Evolutionary conservation across 192 early-diverging fungal genomes (phyloP).

Genomic region (Endogone sp.): DNA sequence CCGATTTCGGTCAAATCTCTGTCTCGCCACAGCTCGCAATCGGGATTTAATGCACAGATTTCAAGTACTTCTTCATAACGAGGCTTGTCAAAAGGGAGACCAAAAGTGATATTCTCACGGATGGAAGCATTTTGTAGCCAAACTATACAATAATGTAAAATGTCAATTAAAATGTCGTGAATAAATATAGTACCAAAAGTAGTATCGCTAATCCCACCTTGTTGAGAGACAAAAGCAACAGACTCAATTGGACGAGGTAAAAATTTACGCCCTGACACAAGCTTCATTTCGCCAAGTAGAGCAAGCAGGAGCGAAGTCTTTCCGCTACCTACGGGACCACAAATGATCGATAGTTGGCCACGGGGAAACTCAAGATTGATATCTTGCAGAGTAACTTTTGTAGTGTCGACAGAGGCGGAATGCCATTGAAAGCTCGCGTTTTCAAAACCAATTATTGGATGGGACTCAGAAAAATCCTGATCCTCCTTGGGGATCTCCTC

Average conservation of each 20-base stretch:
- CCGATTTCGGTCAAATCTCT: slow-evolving; percentile 88
- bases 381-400: too few relatives aligned
- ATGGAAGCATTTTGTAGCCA: slow-evolving; percentile 66
- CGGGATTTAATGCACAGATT: slow-evolving; percentile 72
- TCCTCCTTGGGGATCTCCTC: too few relatives aligned
- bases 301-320: slow-evolving; percentile 77
- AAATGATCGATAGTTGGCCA: slow-evolving; percentile 57
- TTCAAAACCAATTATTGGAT: too few relatives aligned
- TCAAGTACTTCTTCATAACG: slow-evolving; percentile 67
- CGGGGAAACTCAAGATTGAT: slow-evolving; percentile 48
- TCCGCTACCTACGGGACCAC: slow-evolving; percentile 71
- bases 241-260: too few relatives aligned
- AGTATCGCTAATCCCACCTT: slow-evolving; percentile 37
- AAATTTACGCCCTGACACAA: slow-evolving; percentile 53
- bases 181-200: slow-evolving; percentile 54
- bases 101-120: slow-evolving; percentile 79
- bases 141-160: too few relatives aligned
- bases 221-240: too few relatives aligned
- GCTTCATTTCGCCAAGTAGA: slow-evolving; percentile 86
- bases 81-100: slow-evolving; percentile 54
- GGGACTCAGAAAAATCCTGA: too few relatives aligned
- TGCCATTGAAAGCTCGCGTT: too few relatives aligned
- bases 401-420: too few relatives aligned
- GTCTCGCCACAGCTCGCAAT: slow-evolving; percentile 72
- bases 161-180: too few relatives aligned